Percentiles rank a stretch among this genome's conserved stretches.
phyloP scores from a whole-genome alignment of 768 basidiomycete genomes.

The Lactifluus pinguis region DNA sequence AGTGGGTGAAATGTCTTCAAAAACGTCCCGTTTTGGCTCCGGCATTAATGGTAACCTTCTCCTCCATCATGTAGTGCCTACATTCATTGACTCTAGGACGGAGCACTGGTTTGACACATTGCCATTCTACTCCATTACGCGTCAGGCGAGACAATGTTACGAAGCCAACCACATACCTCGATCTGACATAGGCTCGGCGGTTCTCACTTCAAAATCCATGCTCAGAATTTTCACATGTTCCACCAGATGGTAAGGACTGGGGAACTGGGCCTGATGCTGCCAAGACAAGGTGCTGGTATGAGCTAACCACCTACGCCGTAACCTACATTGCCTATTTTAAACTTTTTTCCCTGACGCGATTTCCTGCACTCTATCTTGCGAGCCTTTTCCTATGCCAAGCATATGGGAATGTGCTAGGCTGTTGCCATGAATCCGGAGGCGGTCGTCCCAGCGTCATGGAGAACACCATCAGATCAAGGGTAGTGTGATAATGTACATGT shows the following conservation, averaged over 20 bases:
- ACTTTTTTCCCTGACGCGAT: background rate
- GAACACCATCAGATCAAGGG: background rate
- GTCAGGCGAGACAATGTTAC: background rate
- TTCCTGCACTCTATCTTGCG: slow-evolving; percentile 1
- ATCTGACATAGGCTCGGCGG: slow-evolving; percentile 10
- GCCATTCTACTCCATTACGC: background rate
- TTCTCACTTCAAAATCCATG: slow-evolving; percentile 6
- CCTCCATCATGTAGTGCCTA: background rate
- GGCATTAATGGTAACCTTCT: background rate
- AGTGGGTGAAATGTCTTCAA: background rate
- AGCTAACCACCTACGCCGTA: background rate
- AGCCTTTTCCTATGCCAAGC: slow-evolving; percentile 1
- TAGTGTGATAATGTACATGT: background rate
- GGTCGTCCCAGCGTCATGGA: background rate
- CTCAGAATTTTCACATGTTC: slow-evolving; percentile 2
- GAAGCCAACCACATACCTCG: background rate
- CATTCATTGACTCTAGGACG: background rate
- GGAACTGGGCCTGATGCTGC: slow-evolving; percentile 7
- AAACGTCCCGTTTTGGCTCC: background rate
- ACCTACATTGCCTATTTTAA: background rate
- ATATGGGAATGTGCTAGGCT: background rate
- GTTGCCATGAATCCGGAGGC: background rate
- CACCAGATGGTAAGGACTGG: background rate
- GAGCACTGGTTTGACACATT: slow-evolving; percentile 2
- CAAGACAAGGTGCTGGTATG: background rate